phyloP scores from a whole-genome alignment of 176 grass and related monocot species.

The Eragrostis nindensis region DNA sequence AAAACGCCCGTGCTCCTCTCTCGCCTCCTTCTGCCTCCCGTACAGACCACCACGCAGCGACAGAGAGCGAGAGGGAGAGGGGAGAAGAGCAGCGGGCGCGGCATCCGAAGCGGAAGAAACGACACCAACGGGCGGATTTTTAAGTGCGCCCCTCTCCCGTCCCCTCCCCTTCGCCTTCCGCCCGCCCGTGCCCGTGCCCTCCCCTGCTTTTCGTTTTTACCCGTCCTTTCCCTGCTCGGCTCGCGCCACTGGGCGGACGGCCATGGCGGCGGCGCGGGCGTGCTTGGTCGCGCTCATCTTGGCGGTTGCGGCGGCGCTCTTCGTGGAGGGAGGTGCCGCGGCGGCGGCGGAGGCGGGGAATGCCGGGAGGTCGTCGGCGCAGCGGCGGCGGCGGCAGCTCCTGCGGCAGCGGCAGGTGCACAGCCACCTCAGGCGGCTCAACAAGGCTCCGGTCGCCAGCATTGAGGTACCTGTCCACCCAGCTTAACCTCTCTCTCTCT shows the following conservation, averaged over 20 bases:
- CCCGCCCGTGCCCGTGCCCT: background rate
- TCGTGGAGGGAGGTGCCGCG: conserved; percentile 23
- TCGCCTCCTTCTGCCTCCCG: background rate
- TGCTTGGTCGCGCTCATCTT: conserved; percentile 3
- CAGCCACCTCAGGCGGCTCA: conserved; percentile 56
- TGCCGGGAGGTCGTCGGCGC: background rate
- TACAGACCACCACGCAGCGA: background rate
- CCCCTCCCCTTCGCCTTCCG: background rate
- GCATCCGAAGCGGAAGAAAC: conserved; percentile 25
- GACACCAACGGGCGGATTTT: conserved; percentile 57
- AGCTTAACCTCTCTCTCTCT: too few species aligned
- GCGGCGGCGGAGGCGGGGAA: conserved; percentile 3
- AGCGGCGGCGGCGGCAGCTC: conserved; percentile 16
- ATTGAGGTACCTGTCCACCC: conserved; percentile 44
- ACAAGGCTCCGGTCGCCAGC: conserved; percentile 61
- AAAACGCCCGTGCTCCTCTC: background rate
- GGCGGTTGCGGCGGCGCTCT: conserved; percentile 4
- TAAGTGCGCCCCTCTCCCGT: conserved; percentile 41
- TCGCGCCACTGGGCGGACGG: background rate
- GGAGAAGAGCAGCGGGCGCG: background rate
- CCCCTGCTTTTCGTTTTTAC: background rate
- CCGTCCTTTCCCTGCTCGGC: background rate
- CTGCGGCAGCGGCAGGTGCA: conserved; percentile 45
- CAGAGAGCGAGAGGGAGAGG: background rate
- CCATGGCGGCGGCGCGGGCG: conserved; percentile 49